Base-by-base conservation (phyloP, 1,284 basidiomycete species). In the Kwoniella shivajii region DNA sequence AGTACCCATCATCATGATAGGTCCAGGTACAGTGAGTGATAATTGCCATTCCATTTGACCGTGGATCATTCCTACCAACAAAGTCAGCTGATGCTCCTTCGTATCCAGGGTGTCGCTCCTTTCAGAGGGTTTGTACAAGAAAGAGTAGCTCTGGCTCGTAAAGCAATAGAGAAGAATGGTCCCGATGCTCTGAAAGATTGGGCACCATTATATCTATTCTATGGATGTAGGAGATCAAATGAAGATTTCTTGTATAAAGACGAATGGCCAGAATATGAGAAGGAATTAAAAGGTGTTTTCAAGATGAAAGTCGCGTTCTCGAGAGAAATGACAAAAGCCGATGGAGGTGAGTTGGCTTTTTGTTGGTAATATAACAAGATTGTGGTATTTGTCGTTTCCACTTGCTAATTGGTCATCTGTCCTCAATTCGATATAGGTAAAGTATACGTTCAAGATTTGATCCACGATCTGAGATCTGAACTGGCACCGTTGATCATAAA, bases 101-200 rank as follows among this genome's bases (percentile, higher is more conserved):
- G 30, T 22, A 10, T 29, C 16, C 33, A 60, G 90, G 92, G 93
- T 81, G 92, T 99, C 51, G 95, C 95, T 33, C 95, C 95, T 16
- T 99, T 99, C 90, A 89, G 95, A 59, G 93, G 93, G 1, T 99
- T 99, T 76, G 85, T 99, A 6, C 96, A 99, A 80, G 95, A 99
- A 77, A 90, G 95, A 66, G 88, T 99, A 33, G 92, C 92, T 11
- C 86, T 96, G 42, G 95, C 94, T 14, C 88, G 91, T 62, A 91
- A 92, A 68, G 90, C 93, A 1, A 83, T 90, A 57, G 93, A 93
- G 72, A 97, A 96, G 84, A 91, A 91, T 69, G 92, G 92, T 4
- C 64, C 68, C 0, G 90, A 94, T 63, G 93, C 90, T 3, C 86
- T 99, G 64, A 85, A 86, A 26, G 93, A 97, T 74, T 99, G 95